Conservation (phyloP, 805 yeast genomes). For the Saccharomycopsis babjevae region DNA sequence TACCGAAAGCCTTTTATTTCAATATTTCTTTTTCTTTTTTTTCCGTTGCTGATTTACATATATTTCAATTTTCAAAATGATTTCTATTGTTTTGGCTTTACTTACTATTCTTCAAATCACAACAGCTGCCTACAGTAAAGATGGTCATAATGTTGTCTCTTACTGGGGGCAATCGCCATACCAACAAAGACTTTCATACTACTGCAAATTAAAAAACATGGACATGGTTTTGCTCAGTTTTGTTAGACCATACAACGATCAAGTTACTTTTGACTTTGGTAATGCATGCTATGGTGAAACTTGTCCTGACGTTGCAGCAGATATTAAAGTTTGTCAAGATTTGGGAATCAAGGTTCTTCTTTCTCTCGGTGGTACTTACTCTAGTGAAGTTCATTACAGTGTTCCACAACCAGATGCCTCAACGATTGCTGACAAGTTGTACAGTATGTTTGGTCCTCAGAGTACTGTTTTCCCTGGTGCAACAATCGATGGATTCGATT, state of each 20-base stretch:
- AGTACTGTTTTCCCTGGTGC: constrained; percentile 41
- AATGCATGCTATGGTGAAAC: neutral
- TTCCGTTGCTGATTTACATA: neutral
- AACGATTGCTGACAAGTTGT: constrained; percentile 5
- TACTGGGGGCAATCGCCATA: constrained; percentile 72
- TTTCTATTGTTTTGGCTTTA: neutral
- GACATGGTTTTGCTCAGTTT: constrained; percentile 33
- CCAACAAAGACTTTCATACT: constrained; percentile 9
- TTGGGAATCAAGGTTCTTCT: constrained; percentile 67
- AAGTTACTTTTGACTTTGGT: constrained; percentile 35
- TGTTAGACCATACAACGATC: constrained; percentile 2
- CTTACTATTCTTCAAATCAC: neutral
- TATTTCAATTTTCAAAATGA: neutral
- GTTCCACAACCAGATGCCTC: constrained; percentile 7
- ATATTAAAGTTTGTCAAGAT: constrained; percentile 65
- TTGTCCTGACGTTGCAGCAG: constrained; percentile 33
- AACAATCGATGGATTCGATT: constrained; percentile 82
- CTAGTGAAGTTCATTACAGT: neutral
- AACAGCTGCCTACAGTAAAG: neutral
- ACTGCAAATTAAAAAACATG: constrained; percentile 10
- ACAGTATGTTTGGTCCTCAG: constrained; percentile 9
- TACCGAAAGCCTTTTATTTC: neutral
- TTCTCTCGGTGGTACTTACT: constrained; percentile 49
- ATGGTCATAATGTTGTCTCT: constrained; percentile 40
- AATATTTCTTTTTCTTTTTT: neutral